Evolutionary conservation across 805 yeast genomes (phyloP).

Genomic region (Zygosaccharomyces pseudorouxii): DNA sequence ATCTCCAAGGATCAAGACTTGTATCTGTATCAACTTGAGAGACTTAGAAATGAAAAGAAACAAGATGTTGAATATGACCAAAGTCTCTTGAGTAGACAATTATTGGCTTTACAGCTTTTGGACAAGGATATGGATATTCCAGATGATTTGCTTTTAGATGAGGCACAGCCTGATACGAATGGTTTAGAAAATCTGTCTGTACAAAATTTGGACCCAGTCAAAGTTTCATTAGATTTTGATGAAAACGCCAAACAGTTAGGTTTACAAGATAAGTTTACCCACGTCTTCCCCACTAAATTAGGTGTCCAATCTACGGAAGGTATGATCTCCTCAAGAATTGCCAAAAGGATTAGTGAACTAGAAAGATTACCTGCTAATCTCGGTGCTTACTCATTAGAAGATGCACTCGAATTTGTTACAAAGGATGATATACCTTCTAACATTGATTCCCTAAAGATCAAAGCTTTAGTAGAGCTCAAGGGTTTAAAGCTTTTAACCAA

Average conservation of each 20-base stretch:
- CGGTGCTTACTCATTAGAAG: conserved; percentile 50
- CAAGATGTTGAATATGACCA: conserved; percentile 39
- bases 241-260: conserved; percentile 31
- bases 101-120: conserved; percentile 58
- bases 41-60: conserved; percentile 27
- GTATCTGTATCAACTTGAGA: conserved; percentile 30
- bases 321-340: conserved; percentile 48
- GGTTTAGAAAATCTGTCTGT: background rate
- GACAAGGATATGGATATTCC: conserved; percentile 67
- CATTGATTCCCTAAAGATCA: conserved; percentile 57
- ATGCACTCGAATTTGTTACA: conserved; percentile 39
- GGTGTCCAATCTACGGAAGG: conserved; percentile 52
- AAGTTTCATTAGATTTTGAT: conserved; percentile 29
- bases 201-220: conserved; percentile 21
- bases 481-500: conserved; percentile 58
- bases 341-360: conserved; percentile 53
- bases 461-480: conserved; percentile 65
- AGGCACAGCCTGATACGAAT: conserved; percentile 4
- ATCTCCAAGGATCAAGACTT: conserved; percentile 41
- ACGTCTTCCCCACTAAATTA: conserved; percentile 33
- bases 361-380: conserved; percentile 66
- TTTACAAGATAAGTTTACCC: conserved; percentile 29
- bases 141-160: conserved; percentile 39
- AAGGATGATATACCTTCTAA: conserved; percentile 44
- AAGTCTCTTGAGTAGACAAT: conserved; percentile 50